Conservation (phyloP, 148 eudicot species). For the Camellia japonica region DNA sequence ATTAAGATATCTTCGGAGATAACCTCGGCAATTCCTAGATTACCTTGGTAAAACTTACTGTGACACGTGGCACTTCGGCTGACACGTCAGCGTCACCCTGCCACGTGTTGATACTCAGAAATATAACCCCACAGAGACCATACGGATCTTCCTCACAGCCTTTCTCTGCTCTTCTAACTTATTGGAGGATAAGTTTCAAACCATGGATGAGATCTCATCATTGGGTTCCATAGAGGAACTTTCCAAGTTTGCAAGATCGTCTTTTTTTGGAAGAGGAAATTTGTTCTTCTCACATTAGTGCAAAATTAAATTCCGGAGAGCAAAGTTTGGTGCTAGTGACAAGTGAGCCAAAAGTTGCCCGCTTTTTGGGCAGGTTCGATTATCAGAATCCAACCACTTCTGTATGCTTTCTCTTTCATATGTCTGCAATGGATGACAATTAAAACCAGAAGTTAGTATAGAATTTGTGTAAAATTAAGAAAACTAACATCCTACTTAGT, state of each 20-base stretch:
- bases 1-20: no score
- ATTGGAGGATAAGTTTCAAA: slow-evolving; percentile 42
- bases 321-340: slow-evolving; percentile 61
- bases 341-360: slow-evolving; percentile 43
- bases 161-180: slow-evolving; percentile 48
- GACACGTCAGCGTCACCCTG: no score
- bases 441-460: background rate
- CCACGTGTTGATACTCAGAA: no score
- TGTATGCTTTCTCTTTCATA: slow-evolving; percentile 73
- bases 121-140: no score
- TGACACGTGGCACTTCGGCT: no score
- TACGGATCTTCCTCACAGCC: slow-evolving; percentile 58
- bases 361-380: slow-evolving; percentile 19
- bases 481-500: background rate
- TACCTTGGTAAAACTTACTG: no score
- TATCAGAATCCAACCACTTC: slow-evolving; percentile 37
- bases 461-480: background rate
- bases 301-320: slow-evolving; percentile 59
- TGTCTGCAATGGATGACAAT: slow-evolving; percentile 36
- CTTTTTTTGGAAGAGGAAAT: slow-evolving; percentile 32
- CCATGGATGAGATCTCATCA: slow-evolving; percentile 34
- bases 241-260: slow-evolving; percentile 10
- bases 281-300: slow-evolving; percentile 79
- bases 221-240: slow-evolving; percentile 24
- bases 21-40: no score